phyloP scores from a whole-genome alignment of 1,284 basidiomycete genomes.

The Cutaneotrichosporon dermatis region DNA sequence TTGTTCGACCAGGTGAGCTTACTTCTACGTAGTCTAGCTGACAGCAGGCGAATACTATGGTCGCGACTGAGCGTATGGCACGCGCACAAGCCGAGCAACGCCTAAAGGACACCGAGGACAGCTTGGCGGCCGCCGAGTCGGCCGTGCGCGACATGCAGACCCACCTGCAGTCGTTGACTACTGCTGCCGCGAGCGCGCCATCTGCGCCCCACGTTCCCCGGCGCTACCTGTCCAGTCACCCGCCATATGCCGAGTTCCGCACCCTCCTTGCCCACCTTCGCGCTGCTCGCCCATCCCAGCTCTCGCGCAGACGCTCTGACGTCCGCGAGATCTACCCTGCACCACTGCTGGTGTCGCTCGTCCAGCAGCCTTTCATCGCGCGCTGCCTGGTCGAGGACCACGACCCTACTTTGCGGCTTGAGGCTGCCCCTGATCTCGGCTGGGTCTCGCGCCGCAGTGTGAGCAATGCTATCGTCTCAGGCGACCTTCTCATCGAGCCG shows the following conservation, averaged over 20 bases:
- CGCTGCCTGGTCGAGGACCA: slow-evolving; percentile 82
- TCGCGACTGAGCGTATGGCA: slow-evolving; percentile 79
- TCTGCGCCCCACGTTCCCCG: slow-evolving; percentile 12
- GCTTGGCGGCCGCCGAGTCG: slow-evolving; percentile 77
- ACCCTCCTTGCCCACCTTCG: slow-evolving; percentile 77
- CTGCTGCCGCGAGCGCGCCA: neutral
- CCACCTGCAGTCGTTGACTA: slow-evolving; percentile 63
- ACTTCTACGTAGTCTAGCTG: neutral
- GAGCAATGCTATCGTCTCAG: slow-evolving; percentile 75
- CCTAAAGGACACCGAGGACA: slow-evolving; percentile 71
- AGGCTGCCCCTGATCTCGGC: slow-evolving; percentile 87
- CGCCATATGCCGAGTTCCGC: slow-evolving; percentile 81
- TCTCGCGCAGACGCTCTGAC: slow-evolving; percentile 6
- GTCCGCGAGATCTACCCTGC: slow-evolving; percentile 45
- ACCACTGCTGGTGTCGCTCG: slow-evolving; percentile 64
- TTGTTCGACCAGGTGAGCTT: slow-evolving; percentile 62
- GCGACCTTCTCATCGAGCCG: slow-evolving; percentile 86
- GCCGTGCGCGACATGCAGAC: slow-evolving; percentile 76
- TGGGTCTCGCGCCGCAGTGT: slow-evolving; percentile 89
- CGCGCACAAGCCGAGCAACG: slow-evolving; percentile 75
- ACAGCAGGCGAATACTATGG: slow-evolving; percentile 77
- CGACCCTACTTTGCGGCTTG: slow-evolving; percentile 86
- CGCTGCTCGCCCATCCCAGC: slow-evolving; percentile 56
- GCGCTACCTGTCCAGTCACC: slow-evolving; percentile 61
- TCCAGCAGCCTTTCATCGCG: slow-evolving; percentile 77